A percentile compares a stretch with the other conserved stretches of the same genome.
Evolutionary conservation across 1,139 yeast genomes (phyloP).

Genomic region (Yamadazyma trypodendri): DNA sequence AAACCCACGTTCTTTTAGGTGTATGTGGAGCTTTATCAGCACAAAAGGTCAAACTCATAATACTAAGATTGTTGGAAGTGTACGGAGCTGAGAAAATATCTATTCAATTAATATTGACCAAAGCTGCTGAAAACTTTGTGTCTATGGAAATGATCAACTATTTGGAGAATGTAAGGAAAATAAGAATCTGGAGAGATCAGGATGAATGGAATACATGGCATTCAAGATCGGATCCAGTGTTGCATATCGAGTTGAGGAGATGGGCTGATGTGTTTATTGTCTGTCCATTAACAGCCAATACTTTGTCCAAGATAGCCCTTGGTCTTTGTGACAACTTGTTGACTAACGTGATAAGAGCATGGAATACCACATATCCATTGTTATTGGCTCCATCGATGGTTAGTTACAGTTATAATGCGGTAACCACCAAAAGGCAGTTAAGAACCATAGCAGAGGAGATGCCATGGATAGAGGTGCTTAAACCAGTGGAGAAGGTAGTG

Average conservation of each 20-base stretch:
- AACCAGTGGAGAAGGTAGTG: slow-evolving; percentile 90
- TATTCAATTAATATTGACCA: slow-evolving; percentile 78
- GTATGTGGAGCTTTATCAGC: slow-evolving; percentile 90
- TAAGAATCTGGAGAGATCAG: slow-evolving; percentile 80
- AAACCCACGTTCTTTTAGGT: slow-evolving; percentile 80
- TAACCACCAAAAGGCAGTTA: slow-evolving; percentile 80
- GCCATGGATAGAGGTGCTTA: slow-evolving; percentile 87
- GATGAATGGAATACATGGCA: slow-evolving; percentile 95
- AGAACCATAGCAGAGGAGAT: slow-evolving; percentile 75
- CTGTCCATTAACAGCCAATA: slow-evolving; percentile 89
- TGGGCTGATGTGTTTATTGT: slow-evolving; percentile 94
- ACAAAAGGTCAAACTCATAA: slow-evolving; percentile 69
- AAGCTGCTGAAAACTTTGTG: slow-evolving; percentile 79
- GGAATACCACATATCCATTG: slow-evolving; percentile 89
- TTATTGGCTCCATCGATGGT: slow-evolving; percentile 94
- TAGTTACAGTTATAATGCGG: slow-evolving; percentile 83
- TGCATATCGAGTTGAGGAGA: slow-evolving; percentile 87
- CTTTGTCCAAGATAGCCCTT: slow-evolving; percentile 82
- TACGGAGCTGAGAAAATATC: slow-evolving; percentile 72
- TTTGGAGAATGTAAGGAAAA: slow-evolving; percentile 38
- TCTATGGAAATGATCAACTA: slow-evolving; percentile 51
- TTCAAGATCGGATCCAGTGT: slow-evolving; percentile 81
- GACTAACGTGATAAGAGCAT: slow-evolving; percentile 85
- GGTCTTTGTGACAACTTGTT: slow-evolving; percentile 88
- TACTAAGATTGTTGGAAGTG: slow-evolving; percentile 73